Conservation (phyloP, 441 rosid genomes). For the Caryocar brasiliense region DNA sequence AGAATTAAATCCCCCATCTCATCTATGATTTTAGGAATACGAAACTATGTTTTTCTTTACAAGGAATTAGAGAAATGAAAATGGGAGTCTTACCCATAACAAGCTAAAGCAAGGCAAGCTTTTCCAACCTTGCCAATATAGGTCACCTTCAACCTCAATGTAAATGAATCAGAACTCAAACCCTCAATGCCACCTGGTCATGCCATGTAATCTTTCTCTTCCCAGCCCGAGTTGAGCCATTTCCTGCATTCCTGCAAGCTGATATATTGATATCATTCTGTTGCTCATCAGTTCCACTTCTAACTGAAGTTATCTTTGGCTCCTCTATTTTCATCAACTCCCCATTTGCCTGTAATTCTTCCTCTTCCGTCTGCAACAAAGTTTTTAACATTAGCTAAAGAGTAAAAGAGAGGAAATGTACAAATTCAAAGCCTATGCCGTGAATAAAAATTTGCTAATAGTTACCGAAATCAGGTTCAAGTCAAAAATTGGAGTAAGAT, state of each 20-base stretch:
- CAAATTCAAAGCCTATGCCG: background rate
- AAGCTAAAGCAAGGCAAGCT: conserved; percentile 4
- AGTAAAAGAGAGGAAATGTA: background rate
- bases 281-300: conserved; percentile 37
- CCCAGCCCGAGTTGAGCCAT: conserved; percentile 41
- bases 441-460: background rate
- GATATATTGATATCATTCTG: conserved; percentile 40
- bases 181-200: conserved; percentile 81
- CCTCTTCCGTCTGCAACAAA: conserved; percentile 63
- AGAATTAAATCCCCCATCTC: conserved; percentile 6
- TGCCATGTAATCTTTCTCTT: conserved; percentile 95
- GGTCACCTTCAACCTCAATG: conserved; percentile 6
- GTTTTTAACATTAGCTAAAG: conserved; percentile 7
- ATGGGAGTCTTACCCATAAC: background rate
- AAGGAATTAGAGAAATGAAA: background rate
- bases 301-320: conserved; percentile 22
- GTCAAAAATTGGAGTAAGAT: conserved; percentile 47
- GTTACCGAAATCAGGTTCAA: conserved; percentile 80
- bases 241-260: conserved; percentile 48
- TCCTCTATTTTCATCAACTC: conserved; percentile 34
- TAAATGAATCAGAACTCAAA: conserved; percentile 21
- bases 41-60: conserved; percentile 22
- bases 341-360: conserved; percentile 37
- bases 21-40: conserved; percentile 13
- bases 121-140: conserved; percentile 12